Evolutionary conservation across 352 stramenopile species (phyloP), one percentile per base, ranked within the genome.

Genomic region (Phytopythium oedochilum): DNA sequence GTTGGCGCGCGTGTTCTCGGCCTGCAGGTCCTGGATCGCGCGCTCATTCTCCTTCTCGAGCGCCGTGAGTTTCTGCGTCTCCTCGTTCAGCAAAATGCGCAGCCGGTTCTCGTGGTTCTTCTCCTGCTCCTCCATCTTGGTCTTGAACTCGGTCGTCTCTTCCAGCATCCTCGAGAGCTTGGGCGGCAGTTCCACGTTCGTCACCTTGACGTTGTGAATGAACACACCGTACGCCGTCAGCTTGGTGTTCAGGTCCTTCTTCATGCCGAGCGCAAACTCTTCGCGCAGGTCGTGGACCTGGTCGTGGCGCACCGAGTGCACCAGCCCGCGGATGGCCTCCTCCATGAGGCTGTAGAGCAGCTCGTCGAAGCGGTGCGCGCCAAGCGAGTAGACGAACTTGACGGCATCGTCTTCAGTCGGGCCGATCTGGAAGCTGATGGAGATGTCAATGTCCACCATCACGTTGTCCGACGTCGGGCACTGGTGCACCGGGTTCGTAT

Each of bases 401-500:
- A 86, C 77, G 2, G 79, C 85, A 38, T 90, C 85, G 4, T 95
- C 70, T 29, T 81, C 68, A 1, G 68, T 89, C 2, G 85, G 85
- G 0, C 85, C 85, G 45, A 95, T 91, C 64, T 90, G 82, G 70
- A 95, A 89, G 50, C 80, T 92, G 63, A 95, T 86, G 35, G 85
- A 95, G 52, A 93, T 86, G 66, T 93, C 81, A 45, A 95, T 89
- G 53, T 93, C 71, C n/a, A 94, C 77, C 84, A 96, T 94, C 15
- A 96, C 83, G 51, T 94, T 96, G 64, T 96, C 84, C 10, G 68
- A 77, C 10, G 86, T 96, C 10, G 83, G 81, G 50, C 83, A 94
- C 42, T 74, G 78, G 17, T 63, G 73, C 42, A 91, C 78, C 0
- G 73, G 73, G 44, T 86, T 89, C 29, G 75, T 83, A 59, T 91